Evolutionary conservation across 768 basidiomycete species (phyloP).

Genomic region (Tylopilus cervinicoccineus): DNA sequence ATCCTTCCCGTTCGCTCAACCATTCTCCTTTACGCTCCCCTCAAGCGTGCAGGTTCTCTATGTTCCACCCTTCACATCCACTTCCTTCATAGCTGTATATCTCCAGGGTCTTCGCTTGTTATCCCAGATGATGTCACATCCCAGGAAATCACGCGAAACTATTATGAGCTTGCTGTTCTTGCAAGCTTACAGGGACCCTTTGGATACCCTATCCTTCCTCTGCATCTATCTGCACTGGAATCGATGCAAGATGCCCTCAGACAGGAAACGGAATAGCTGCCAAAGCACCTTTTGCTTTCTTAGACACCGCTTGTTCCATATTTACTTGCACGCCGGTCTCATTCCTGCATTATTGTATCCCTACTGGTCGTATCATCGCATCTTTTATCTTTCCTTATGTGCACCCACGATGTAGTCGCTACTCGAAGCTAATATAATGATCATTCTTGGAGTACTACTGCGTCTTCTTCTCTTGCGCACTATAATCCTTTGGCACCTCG

Average conservation of each 20-base stretch:
- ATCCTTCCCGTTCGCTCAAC: constrained; percentile 56
- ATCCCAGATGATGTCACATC: constrained; percentile 32
- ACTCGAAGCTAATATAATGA: constrained; percentile 15
- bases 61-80: constrained; percentile 55
- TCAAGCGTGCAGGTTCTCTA: constrained; percentile 36
- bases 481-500: constrained; percentile 63
- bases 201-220: constrained; percentile 48
- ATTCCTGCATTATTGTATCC: constrained; percentile 26
- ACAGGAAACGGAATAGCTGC: constrained; percentile 24
- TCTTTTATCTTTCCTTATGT: constrained; percentile 22
- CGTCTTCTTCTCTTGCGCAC: constrained; percentile 69
- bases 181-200: constrained; percentile 41
- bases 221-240: constrained; percentile 51
- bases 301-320: constrained; percentile 13
- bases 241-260: constrained; percentile 40
- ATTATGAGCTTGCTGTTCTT: constrained; percentile 65
- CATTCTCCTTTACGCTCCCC: constrained; percentile 54
- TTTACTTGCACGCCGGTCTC: constrained; percentile 9
- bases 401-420: constrained; percentile 16
- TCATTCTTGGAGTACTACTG: constrained; percentile 44
- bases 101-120: constrained; percentile 36
- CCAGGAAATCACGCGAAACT: constrained; percentile 63
- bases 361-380: constrained; percentile 23
- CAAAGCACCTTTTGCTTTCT: background rate
- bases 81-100: constrained; percentile 50